These are phyloP conservation scores for Nicotiana tabacum DNA, from an alignment of 257 asterid species.

Conservation along the genomic window DNA sequence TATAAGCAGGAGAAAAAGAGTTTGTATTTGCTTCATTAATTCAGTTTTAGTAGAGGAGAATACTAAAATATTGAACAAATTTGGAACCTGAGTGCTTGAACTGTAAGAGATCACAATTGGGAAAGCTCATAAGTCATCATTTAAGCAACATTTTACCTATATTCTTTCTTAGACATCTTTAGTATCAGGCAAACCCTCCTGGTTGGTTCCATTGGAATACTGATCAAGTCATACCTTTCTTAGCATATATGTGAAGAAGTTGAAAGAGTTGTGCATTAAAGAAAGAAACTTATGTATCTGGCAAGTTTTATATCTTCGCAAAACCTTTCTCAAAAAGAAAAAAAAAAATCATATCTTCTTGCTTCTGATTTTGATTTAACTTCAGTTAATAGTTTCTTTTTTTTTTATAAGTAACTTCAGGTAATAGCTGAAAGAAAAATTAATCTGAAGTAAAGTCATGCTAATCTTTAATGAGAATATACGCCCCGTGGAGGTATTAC, in stretches of 20 bases:
- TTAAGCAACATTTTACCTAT: background rate
- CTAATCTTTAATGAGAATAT: background rate
- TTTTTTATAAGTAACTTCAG: background rate
- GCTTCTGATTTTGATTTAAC: background rate
- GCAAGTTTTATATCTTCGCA: background rate
- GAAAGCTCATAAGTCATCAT: background rate
- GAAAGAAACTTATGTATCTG: background rate
- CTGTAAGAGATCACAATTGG: background rate
- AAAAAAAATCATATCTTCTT: background rate
- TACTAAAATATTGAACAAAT: background rate
- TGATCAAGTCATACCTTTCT: background rate
- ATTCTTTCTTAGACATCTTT: background rate
- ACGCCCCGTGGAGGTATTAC: background rate
- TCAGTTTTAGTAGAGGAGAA: background rate
- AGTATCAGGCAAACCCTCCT: background rate
- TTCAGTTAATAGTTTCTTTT: background rate
- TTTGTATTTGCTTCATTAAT: background rate
- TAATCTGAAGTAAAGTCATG: background rate
- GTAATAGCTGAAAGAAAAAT: constrained; percentile 3
- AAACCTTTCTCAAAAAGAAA: no score
- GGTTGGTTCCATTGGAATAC: background rate
- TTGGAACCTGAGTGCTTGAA: background rate
- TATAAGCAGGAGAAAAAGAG: background rate
- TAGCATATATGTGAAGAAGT: background rate
- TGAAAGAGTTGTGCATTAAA: background rate